These are phyloP conservation scores for Zygoascus flipseniorum DNA, from an alignment of 805 yeast species.

Conservation along the genomic window DNA sequence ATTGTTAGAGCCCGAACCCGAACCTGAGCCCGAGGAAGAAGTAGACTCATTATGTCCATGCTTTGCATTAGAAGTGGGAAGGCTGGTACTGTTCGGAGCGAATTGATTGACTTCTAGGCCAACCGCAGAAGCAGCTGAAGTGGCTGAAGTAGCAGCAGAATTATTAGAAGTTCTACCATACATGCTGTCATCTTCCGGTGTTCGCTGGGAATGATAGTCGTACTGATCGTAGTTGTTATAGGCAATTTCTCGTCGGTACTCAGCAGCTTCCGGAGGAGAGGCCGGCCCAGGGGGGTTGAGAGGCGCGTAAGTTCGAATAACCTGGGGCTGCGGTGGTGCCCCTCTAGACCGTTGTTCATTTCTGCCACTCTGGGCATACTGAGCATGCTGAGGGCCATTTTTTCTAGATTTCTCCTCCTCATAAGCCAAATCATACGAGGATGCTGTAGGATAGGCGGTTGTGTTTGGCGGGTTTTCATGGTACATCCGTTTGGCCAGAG, in stretches of 20 bases:
- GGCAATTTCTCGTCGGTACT: conserved; percentile 13
- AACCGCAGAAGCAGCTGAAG: neutral
- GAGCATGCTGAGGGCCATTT: neutral
- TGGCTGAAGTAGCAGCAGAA: neutral
- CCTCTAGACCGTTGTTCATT: conserved; percentile 1
- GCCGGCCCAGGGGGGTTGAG: conserved; percentile 8
- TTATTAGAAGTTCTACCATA: neutral
- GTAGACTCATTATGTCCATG: neutral
- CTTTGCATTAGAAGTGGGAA: neutral
- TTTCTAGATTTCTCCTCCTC: neutral
- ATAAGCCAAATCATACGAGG: conserved; percentile 5
- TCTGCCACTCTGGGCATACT: neutral
- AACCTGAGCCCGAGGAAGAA: neutral
- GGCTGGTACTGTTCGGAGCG: neutral
- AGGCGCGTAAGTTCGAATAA: neutral
- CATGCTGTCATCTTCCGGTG: neutral
- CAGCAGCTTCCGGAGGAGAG: conserved; percentile 15
- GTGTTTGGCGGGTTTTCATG: neutral
- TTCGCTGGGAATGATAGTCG: neutral
- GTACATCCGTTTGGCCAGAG: conserved; percentile 6
- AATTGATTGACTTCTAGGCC: neutral
- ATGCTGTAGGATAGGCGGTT: neutral
- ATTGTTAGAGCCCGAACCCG: neutral
- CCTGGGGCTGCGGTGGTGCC: conserved; percentile 5
- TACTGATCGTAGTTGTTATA: neutral